phyloP scores from a whole-genome alignment of 495 filamentous ascomycete species.

The Penicillium cosmopolitanum region DNA sequence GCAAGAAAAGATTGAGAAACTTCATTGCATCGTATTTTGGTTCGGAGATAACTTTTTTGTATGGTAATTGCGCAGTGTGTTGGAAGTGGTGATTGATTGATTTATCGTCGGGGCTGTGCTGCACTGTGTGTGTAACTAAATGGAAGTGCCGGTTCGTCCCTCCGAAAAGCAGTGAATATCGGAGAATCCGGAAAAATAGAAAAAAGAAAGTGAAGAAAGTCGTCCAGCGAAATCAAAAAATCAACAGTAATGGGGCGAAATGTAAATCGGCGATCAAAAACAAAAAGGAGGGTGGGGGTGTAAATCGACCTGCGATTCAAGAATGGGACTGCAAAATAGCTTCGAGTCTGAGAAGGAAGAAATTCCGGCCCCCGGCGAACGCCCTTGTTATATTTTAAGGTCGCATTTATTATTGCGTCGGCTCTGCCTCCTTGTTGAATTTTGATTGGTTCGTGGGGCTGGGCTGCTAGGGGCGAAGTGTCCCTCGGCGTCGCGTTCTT shows the following conservation, averaged over 20 bases:
- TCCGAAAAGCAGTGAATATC: too few relatives aligned
- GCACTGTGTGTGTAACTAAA: too few relatives aligned
- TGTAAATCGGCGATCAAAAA: neutral
- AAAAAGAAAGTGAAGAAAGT: neutral
- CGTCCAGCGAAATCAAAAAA: neutral
- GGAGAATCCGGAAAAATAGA: neutral
- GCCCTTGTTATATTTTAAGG: neutral
- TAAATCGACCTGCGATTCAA: constrained; percentile 6
- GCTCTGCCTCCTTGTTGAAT: constrained; percentile 1
- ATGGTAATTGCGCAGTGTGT: too few relatives aligned
- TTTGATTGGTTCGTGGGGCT: constrained; percentile 1
- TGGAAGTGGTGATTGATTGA: neutral
- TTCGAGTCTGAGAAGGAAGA: neutral
- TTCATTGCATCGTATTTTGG: constrained; percentile 4
- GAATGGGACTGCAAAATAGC: neutral
- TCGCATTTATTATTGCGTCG: neutral
- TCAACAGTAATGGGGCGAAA: neutral
- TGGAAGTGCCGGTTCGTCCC: too few relatives aligned
- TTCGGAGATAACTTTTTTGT: neutral
- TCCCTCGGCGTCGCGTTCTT: neutral
- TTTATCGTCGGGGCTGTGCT: neutral
- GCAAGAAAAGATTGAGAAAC: constrained; percentile 1
- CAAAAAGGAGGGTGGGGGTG: neutral
- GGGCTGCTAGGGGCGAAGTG: constrained; percentile 1
- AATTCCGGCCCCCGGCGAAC: neutral